Evolutionary conservation across 1,284 basidiomycete species (phyloP).

Genomic region (Cerrena zonata): DNA sequence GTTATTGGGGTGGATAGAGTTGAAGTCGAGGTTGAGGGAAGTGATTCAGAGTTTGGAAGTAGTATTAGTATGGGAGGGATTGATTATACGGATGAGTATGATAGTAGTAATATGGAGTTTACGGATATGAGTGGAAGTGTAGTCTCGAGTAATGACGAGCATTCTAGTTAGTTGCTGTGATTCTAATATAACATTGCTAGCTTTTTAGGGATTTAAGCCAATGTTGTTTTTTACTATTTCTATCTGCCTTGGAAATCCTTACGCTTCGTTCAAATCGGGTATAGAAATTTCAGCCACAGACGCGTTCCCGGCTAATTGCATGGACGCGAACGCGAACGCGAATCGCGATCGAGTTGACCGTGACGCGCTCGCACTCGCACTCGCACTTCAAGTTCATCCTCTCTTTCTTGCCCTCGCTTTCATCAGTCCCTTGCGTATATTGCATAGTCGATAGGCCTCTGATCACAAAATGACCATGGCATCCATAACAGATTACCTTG

Average conservation of each 20-base stretch:
- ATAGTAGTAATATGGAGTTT: conserved; percentile 21
- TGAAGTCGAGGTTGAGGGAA: conserved; percentile 28
- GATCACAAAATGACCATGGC: conserved; percentile 33
- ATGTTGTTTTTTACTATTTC: not conserved
- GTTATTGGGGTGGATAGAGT: conserved; percentile 53
- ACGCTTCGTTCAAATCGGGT: not conserved
- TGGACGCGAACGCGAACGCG: no score
- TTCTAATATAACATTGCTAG: not conserved
- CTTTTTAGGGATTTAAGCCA: not conserved
- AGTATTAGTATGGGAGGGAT: conserved; percentile 17
- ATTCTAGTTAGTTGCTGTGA: not conserved
- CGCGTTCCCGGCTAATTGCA: conserved; percentile 1
- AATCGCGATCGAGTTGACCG: conserved; percentile 1
- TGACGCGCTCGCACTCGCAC: not conserved
- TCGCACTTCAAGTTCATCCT: not conserved
- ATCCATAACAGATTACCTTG: conserved; percentile 48
- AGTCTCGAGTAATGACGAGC: conserved; percentile 15
- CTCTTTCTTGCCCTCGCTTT: not conserved
- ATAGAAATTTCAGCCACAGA: conserved; percentile 5
- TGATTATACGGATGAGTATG: conserved; percentile 23
- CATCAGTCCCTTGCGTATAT: not conserved
- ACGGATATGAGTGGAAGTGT: conserved; percentile 29
- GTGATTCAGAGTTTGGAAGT: conserved; percentile 16
- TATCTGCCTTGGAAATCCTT: not conserved
- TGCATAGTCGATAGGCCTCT: no score